Evolutionary conservation across 202 grass and related monocot genomes (phyloP), one percentile per base, ranked within the genome.

Genomic region (Hordeum pubiflorum): DNA sequence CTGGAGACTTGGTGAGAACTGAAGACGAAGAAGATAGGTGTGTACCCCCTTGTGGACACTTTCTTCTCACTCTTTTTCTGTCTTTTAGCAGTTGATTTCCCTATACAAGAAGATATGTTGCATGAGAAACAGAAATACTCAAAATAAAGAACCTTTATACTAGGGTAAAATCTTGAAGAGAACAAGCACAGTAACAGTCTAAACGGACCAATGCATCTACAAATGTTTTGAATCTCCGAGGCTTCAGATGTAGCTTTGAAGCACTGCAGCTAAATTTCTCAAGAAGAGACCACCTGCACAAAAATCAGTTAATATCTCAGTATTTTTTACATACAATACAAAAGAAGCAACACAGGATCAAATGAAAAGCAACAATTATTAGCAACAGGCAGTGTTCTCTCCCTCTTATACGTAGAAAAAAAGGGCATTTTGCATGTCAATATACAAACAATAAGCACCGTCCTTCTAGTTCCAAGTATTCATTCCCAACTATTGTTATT

Each of bases 211-310:
- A 84, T 85, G 97, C 91, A 87, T 99, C 97, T 69, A 99, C 87
- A 84, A 99, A 99, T 89, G 89, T 90, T 84, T 99, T 99, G 89
- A 93, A 96, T 85, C 97, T 99, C 63, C 91, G 85, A 85, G 97
- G 97, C 70, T 96, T 99, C 75, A 96, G 89, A 87, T 94, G 97
- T 57, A 99, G 77, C 71, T 99, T 99, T 43, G 97, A 99, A 78
- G 92, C 89, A 43, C 90, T 99, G 80, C 97, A 99, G 63, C 92
- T 99, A 82, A 89, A 95, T 72, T 99, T 99, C 72, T 99, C 96
- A n/a, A 99, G 96, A 77, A 99, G 84, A 78, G 96, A 91, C 96
- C 96, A 99, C 96, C 96, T 99, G 78, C 75, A 84, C 55, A 70
- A 84, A 89, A 74, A 63, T 73, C 50, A 69, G 77, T 59, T 80